phyloP scores from a whole-genome alignment of 495 filamentous ascomycete genomes.

The Penicillium odoratum region DNA sequence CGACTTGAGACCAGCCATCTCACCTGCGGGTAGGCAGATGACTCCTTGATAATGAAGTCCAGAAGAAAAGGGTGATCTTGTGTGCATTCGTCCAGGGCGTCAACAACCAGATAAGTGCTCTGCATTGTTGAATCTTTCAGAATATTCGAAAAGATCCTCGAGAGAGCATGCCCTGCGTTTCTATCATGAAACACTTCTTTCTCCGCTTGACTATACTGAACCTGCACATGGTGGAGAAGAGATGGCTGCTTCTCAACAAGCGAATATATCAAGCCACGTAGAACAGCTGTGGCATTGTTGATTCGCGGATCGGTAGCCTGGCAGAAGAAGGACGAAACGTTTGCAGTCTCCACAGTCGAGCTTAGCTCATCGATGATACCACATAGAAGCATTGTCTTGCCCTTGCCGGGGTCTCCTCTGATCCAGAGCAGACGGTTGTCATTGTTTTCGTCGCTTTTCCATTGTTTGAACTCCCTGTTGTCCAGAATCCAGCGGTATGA shows the following conservation, averaged over 20 bases:
- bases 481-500: constrained; percentile 3
- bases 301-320: neutral
- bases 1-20: constrained; percentile 2
- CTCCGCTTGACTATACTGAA: neutral
- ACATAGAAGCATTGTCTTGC: constrained; percentile 5
- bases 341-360: neutral
- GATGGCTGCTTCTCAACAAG: neutral
- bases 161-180: constrained; percentile 4
- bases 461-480: constrained; percentile 5
- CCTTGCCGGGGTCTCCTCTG: constrained; percentile 3
- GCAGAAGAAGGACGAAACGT: constrained; percentile 2
- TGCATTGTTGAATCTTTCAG: neutral
- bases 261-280: constrained; percentile 2
- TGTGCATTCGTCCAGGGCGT: constrained; percentile 1
- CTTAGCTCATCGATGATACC: constrained; percentile 1
- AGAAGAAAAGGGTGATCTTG: neutral
- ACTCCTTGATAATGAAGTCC: neutral
- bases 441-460: neutral
- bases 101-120: constrained; percentile 1
- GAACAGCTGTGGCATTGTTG: neutral
- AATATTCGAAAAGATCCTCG: constrained; percentile 1
- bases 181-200: constrained; percentile 1
- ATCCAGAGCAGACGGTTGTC: constrained; percentile 4
- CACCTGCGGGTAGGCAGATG: neutral
- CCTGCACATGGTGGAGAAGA: neutral